Base-by-base conservation (phyloP, 768 basidiomycete species). In the Exsudoporus frostii region DNA sequence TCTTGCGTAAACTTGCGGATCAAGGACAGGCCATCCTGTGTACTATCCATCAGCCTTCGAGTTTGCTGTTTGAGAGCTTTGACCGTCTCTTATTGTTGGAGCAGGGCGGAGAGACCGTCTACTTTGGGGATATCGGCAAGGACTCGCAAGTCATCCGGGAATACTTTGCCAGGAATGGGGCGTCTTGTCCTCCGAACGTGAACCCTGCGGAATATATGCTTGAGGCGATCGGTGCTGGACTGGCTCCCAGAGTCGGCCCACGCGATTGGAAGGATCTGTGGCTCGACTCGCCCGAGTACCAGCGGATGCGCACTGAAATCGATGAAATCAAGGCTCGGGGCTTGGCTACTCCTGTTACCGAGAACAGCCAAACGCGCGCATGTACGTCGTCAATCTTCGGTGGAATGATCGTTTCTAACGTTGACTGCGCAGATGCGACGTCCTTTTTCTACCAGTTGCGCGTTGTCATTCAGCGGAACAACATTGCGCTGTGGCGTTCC, bases 261-360 rank as follows among this genome's bases (percentile, higher is more conserved):
- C 81, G 83, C 30, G 92, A 96, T 62, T 96, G 93, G 93, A 84
- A 84, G 50, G 83, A 90, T 56, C 75, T 92, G 45, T 96, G 93
- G 93, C 69, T 81, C 17, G 82, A 87, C 34, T 91, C 87, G 5
- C 74, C 81, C 0, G 87, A 94, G 69, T 78, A 62, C 50, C 53
- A 68, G 41, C 60, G 57, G 24, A 74, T 76, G 29, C 71, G 67
- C 22, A 61, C 59, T 25, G 77, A 83, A 52, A 82, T 84, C 29
- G 59, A 65, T 8, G 59, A 57, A 4, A 79, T 84, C 63, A 82
- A 82, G 60, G 55, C 59, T 13, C 73, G 74, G 20, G 80, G 77
- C 1, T 69, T 83, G 25, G 68, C 78, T 9, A 65, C 66, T 36
- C 76, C 78, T 1, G 69, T 72, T 8, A 56, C 73, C 10, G 72